These are phyloP conservation scores for Aristolochia californica DNA, from an alignment of 164 flowering plant genomes.

Conservation along the genomic window DNA sequence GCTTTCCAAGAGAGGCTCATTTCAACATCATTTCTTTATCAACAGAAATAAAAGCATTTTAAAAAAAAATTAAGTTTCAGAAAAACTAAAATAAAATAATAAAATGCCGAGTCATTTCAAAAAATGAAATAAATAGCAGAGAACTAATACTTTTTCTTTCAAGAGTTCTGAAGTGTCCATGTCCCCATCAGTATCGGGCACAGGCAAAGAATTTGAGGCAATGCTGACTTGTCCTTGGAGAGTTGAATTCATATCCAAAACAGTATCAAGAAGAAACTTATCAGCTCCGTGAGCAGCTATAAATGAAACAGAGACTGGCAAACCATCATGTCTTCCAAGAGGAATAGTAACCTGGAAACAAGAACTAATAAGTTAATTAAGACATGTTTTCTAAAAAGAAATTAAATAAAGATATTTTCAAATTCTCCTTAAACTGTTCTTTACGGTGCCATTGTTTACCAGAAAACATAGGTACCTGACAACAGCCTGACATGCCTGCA, in stretches of 20 bases:
- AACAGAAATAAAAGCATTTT: too few relatives aligned
- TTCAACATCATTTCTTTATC: too few relatives aligned
- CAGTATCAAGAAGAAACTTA: constrained; percentile 83
- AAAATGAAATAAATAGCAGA: too few relatives aligned
- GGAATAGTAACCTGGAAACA: constrained; percentile 66
- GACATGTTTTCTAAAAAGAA: not conserved
- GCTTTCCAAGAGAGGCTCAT: not conserved
- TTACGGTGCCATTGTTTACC: not conserved
- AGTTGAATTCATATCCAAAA: constrained; percentile 65
- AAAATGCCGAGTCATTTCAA: too few relatives aligned
- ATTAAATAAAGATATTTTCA: not conserved
- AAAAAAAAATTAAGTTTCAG: too few relatives aligned
- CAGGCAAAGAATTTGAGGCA: constrained; percentile 39
- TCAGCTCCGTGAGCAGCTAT: constrained; percentile 76
- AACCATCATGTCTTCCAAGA: constrained; percentile 62
- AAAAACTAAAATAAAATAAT: too few relatives aligned
- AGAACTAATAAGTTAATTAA: not conserved
- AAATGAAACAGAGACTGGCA: constrained; percentile 70
- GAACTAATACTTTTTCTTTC: constrained; percentile 63
- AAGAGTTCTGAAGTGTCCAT: constrained; percentile 78
- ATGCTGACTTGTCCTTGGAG: constrained; percentile 62
- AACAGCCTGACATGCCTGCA: constrained; percentile 89
- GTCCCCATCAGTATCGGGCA: constrained; percentile 53
- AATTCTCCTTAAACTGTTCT: too few relatives aligned
- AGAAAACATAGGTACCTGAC: constrained; percentile 51